A percentile compares a stretch with the other conserved stretches of the same genome.
Conservation (phyloP, 371 early-diverging fungal genomes). For the Mortierella sp. region DNA sequence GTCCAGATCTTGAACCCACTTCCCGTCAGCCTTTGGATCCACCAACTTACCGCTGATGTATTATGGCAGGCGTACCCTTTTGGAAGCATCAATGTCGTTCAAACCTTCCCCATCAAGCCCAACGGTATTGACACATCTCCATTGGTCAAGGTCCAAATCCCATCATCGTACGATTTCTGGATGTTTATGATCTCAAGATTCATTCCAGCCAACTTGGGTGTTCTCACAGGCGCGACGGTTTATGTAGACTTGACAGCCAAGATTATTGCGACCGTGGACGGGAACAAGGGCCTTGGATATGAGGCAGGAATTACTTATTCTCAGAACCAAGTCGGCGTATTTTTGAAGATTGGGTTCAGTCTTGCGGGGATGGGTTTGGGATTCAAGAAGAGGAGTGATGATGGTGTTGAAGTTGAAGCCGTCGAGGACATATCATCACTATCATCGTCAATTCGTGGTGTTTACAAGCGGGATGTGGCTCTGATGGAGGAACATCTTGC, state of each 20-base stretch:
- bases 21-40: conserved; percentile 39
- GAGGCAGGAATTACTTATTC: conserved; percentile 25
- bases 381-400: conserved; percentile 7
- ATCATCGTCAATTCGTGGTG: not conserved
- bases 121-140: conserved; percentile 33
- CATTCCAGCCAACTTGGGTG: conserved; percentile 32
- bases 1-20: conserved; percentile 45
- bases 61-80: conserved; percentile 32
- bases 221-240: conserved; percentile 36
- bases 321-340: conserved; percentile 32
- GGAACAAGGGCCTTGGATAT: conserved; percentile 28
- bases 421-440: not conserved
- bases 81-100: conserved; percentile 21
- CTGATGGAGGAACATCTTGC: conserved; percentile 8
- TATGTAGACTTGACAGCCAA: conserved; percentile 30
- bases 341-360: conserved; percentile 43
- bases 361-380: conserved; percentile 19
- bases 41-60: conserved; percentile 23
- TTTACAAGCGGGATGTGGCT: not conserved
- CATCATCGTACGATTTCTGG: conserved; percentile 37
- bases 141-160: conserved; percentile 29
- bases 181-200: conserved; percentile 36
- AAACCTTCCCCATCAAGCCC: conserved; percentile 34
- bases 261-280: conserved; percentile 31
- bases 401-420: not conserved